A percentile compares a stretch with the other conserved stretches of the same genome.
Evolutionary conservation across 305 asterid species (phyloP).

Genomic region (Fraxinus paxiana): DNA sequence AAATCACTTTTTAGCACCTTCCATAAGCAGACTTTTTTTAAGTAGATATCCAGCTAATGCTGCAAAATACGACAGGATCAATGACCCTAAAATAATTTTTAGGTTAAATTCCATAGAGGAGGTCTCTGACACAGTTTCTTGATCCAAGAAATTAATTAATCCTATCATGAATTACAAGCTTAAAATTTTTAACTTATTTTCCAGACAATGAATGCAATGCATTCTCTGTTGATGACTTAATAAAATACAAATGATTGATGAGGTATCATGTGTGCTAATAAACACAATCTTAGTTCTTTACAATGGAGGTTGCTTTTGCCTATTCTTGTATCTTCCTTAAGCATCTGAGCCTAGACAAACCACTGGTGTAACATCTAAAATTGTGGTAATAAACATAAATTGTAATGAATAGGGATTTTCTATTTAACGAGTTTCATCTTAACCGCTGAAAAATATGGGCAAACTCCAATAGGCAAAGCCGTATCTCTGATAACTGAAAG

Average conservation of each 20-base stretch:
- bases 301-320: not conserved
- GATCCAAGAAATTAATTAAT: not conserved
- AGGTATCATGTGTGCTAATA: not conserved
- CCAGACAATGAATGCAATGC: not conserved
- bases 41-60: not conserved
- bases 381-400: not conserved
- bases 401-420: not conserved
- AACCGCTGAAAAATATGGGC: not conserved
- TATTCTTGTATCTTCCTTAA: not conserved
- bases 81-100: not conserved
- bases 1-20: not conserved
- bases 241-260: not conserved
- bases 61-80: not conserved
- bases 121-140: not conserved
- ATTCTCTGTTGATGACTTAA: not conserved
- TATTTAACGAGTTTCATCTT: not conserved
- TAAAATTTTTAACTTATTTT: not conserved
- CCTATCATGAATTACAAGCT: not conserved
- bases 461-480: constrained; percentile 5
- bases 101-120: not conserved
- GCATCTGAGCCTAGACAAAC: not conserved
- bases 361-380: not conserved
- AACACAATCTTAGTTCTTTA: not conserved
- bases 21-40: not conserved
- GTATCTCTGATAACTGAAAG: not conserved